Base-by-base conservation (phyloP, 2,329 filamentous ascomycete species). In the Fusarium aywerte region DNA sequence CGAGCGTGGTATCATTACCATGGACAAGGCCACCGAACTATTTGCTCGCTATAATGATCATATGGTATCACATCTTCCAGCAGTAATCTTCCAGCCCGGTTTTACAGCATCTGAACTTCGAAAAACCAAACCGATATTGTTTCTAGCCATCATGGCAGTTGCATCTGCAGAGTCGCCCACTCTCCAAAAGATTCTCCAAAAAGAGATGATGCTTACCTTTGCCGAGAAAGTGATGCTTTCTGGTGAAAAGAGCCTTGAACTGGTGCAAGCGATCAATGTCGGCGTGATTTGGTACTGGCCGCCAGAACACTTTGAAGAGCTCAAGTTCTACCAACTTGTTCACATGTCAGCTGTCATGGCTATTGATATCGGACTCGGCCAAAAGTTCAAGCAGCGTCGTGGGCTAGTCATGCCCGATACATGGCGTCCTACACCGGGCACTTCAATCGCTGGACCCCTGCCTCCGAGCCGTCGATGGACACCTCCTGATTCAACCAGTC, bases 291-390 rank as follows among this genome's bases (percentile, higher is more conserved):
- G 93, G 92, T 96, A 97, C 76, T 89, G 89, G 76, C 92, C 92
- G 16, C 93, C 93, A 0, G 89, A 95, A 68, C 86, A 91, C 71
- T 92, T 92, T 60, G 92, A 96, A 73, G 91, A 96, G 78, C 87
- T 95, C 73, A 96, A 96, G 75, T 96, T 96, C 76, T 97, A 96
- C 79, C 92, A 95, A 80, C 85, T 96, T 68, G 88, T 93, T 43
- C 92, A 97, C 76, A 88, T 92, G 74, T 90, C 91, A 3, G 90
- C 90, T 45, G 86, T 92, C 70, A 92, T 97, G 89, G 90, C 90
- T 25, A 88, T 96, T 54, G 93, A 97, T 70, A 85, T 97, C 32
- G 93, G 93, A 1, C 85, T 97, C 8, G 91, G 90, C 16, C 85
- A 73, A 54, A 75, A 72, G 47, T 9, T 65, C 7, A 47, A 69